Conservation (phyloP, 129 eudicot genomes). For the Solidago caesia region DNA sequence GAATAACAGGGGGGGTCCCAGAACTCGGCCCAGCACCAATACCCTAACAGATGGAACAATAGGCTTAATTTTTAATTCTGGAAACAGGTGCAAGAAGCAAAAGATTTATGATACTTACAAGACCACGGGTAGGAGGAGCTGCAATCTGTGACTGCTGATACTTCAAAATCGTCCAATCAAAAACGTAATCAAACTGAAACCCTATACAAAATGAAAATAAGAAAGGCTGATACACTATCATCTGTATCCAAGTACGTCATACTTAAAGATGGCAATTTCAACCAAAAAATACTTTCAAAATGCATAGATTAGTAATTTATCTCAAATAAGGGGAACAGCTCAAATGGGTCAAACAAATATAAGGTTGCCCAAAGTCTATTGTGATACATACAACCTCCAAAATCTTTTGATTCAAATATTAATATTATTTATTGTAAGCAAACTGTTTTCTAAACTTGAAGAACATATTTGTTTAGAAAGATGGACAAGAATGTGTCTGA, state of each 20-base stretch:
- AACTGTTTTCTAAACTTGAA: too few relatives aligned
- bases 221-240: conserved; percentile 8
- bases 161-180: conserved; percentile 94
- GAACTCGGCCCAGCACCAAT: conserved; percentile 71
- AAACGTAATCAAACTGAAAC: conserved; percentile 91
- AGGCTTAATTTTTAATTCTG: not conserved
- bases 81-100: conserved; percentile 5
- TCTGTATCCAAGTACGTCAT: not conserved
- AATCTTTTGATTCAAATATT: not conserved
- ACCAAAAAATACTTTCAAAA: too few relatives aligned
- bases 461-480: too few relatives aligned
- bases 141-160: conserved; percentile 82
- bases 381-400: too few relatives aligned
- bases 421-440: too few relatives aligned
- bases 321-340: too few relatives aligned
- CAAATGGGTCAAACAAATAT: too few relatives aligned
- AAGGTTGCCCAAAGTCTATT: too few relatives aligned
- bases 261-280: too few relatives aligned
- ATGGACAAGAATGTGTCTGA: not conserved
- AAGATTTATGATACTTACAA: conserved; percentile 44
- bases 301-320: too few relatives aligned
- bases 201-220: conserved; percentile 44
- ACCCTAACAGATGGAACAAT: conserved; percentile 46
- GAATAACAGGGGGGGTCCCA: conserved; percentile 68
- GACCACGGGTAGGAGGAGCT: conserved; percentile 63